Evolutionary conservation across 331 rosid species (phyloP).

Genomic region (Spiraea crenata): DNA sequence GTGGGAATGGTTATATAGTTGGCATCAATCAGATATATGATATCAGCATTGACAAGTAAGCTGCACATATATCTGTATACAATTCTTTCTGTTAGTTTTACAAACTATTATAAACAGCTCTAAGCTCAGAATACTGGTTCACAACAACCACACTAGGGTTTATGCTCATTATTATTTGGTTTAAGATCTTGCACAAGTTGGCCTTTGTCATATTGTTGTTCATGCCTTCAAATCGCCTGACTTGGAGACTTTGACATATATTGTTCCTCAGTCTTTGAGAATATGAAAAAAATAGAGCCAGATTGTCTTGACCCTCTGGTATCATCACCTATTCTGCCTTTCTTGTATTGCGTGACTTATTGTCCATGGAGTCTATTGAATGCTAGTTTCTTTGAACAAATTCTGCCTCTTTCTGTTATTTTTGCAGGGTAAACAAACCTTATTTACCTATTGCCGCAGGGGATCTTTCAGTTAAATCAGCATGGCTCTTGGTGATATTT

Average conservation of each 20-base stretch:
- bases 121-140: not conserved
- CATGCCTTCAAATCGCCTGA: not conserved
- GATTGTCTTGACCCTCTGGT: not conserved
- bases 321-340: not conserved
- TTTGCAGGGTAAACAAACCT: constrained; percentile 95
- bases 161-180: not conserved
- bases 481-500: constrained; percentile 85
- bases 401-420: constrained; percentile 17
- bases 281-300: not conserved
- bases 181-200: not conserved
- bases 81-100: constrained; percentile 9
- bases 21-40: constrained; percentile 98
- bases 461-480: constrained; percentile 90
- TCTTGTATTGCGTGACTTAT: not conserved
- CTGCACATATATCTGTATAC: constrained; percentile 9
- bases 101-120: not conserved
- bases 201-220: not conserved
- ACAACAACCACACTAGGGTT: not conserved
- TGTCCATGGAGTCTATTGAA: constrained; percentile 5
- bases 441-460: constrained; percentile 97
- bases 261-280: not conserved
- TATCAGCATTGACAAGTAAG: constrained; percentile 91
- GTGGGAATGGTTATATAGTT: constrained; percentile 94
- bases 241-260: constrained; percentile 6
- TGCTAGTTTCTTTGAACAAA: constrained; percentile 6